phyloP scores from a whole-genome alignment of 1,284 basidiomycete genomes.

The Microbotryum scabiosae region DNA sequence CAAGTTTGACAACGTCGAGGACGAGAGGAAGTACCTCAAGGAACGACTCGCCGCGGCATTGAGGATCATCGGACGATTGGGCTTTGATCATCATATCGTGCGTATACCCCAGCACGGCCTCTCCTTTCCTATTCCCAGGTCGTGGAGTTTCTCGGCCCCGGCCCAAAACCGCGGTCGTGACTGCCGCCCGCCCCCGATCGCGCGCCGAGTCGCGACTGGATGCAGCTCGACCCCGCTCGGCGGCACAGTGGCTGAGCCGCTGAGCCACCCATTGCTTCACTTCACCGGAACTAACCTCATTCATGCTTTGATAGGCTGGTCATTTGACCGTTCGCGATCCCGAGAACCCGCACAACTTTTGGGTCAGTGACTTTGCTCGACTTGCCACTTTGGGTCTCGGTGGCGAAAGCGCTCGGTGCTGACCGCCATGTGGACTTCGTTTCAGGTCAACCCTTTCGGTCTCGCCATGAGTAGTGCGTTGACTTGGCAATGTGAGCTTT shows the following conservation, averaged over 20 bases:
- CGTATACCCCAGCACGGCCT: neutral
- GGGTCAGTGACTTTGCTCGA: constrained; percentile 41
- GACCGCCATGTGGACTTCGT: neutral
- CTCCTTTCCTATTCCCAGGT: neutral
- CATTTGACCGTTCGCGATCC: constrained; percentile 55
- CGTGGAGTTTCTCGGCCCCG: too few species aligned
- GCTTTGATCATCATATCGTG: constrained; percentile 50
- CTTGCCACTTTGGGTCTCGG: neutral
- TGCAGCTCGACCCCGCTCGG: neutral
- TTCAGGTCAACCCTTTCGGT: constrained; percentile 37
- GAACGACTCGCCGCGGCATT: constrained; percentile 50
- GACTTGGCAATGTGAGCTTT: neutral
- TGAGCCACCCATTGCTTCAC: neutral
- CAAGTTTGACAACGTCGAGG: constrained; percentile 42
- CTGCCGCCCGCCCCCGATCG: too few species aligned
- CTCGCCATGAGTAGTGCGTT: constrained; percentile 38
- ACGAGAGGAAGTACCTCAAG: constrained; percentile 49
- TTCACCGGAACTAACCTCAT: neutral
- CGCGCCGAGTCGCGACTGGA: too few species aligned
- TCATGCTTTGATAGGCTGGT: constrained; percentile 8
- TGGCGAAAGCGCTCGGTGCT: neutral
- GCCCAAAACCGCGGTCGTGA: too few species aligned
- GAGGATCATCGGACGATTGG: constrained; percentile 50
- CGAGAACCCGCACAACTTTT: constrained; percentile 49
- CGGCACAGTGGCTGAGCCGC: neutral